phyloP scores from a whole-genome alignment of 2,329 filamentous ascomycete species.

The Penicillium brevicompactum region DNA sequence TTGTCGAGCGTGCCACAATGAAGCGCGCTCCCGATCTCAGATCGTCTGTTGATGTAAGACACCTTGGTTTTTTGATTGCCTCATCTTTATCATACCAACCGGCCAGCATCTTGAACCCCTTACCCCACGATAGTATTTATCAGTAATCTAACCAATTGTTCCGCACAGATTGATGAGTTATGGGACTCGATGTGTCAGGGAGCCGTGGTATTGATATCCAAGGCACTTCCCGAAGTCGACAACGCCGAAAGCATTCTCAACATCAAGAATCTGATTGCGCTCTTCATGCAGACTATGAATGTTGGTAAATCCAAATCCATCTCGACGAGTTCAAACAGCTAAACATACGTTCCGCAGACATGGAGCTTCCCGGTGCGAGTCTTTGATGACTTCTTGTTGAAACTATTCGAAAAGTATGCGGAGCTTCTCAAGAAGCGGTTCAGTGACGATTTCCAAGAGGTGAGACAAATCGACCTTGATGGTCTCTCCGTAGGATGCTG shows the following conservation, averaged over 20 bases:
- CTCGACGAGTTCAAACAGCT: constrained; percentile 3
- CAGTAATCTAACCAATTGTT: constrained; percentile 13
- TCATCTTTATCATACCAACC: too few species aligned
- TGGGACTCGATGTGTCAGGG: constrained; percentile 98
- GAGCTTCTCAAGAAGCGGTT: constrained; percentile 88
- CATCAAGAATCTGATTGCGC: constrained; percentile 86
- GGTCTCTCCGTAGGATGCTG: constrained; percentile 4
- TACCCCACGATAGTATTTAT: constrained; percentile 28
- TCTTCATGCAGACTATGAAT: constrained; percentile 99
- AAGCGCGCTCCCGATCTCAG: constrained; percentile 80
- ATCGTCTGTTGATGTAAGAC: constrained; percentile 73
- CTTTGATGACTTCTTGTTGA: constrained; percentile 83
- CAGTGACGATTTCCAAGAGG: constrained; percentile 93
- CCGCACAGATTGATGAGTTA: constrained; percentile 79
- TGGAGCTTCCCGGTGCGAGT: constrained; percentile 85
- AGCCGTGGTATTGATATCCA: constrained; percentile 78
- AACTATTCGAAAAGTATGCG: constrained; percentile 89
- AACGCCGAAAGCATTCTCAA: constrained; percentile 91
- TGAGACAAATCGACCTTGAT: constrained; percentile 35
- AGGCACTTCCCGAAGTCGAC: constrained; percentile 74
- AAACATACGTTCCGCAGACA: constrained; percentile 54
- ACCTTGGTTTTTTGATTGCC: background rate
- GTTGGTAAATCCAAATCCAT: constrained; percentile 48
- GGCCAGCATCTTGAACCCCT: constrained; percentile 7
- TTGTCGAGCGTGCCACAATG: constrained; percentile 94